Evolutionary conservation across 495 filamentous ascomycete genomes (phyloP).

Genomic region (Xylaria palmicola): DNA sequence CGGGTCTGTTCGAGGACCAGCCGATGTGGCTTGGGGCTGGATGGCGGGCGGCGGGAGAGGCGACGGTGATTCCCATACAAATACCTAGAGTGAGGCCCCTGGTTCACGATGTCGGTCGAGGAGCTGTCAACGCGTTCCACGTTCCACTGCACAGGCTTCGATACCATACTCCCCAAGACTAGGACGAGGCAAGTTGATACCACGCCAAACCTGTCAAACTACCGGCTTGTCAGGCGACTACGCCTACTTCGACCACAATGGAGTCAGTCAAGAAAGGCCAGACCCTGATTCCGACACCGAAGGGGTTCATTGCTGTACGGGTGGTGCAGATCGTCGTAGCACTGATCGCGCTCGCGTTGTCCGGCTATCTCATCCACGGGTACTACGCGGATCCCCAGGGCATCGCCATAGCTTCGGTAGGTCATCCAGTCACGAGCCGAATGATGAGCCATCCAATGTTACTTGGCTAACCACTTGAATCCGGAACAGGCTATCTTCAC

Average conservation of each 20-base stretch:
- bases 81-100: not conserved
- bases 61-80: not conserved
- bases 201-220: not conserved
- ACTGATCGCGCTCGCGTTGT: constrained; percentile 38
- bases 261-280: constrained; percentile 22
- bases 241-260: not conserved
- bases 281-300: constrained; percentile 34
- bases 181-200: not conserved
- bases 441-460: no score
- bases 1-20: not conserved
- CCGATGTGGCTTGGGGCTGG: not conserved
- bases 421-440: no score
- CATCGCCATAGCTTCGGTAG: constrained; percentile 42
- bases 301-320: constrained; percentile 39
- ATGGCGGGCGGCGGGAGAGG: not conserved
- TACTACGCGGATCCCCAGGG: constrained; percentile 38
- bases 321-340: constrained; percentile 40
- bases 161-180: not conserved
- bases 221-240: not conserved
- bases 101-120: not conserved
- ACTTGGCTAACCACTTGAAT: not conserved
- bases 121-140: not conserved
- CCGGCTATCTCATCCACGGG: constrained; percentile 43
- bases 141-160: not conserved
- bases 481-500: constrained; percentile 43